Evolutionary conservation across 2,329 filamentous ascomycete species (phyloP), one percentile per base, ranked within the genome.

Genomic region (Drechslerella coelobrocha): DNA sequence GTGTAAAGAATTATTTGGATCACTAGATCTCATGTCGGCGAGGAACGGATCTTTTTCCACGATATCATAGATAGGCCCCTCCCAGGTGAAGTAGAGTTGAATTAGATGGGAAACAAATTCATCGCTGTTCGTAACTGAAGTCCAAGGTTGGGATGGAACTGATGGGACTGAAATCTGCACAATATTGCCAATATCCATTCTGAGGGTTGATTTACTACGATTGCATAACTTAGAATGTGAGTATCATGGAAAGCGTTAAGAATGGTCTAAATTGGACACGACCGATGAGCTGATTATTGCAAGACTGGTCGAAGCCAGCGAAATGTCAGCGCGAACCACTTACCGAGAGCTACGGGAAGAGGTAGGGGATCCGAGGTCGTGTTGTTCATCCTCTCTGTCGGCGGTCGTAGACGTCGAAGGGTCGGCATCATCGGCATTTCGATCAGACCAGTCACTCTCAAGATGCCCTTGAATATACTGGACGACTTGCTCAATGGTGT

Each of bases 61-160:
- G 14, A 69, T 29, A 19, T 69, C 65, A 31, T 69, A 69, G 10
- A 69, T 26, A 10, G 65, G 65, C 1, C 51, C 57, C 26, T 69
- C 65, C 65, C 65, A 69, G 19, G 65, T 69, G 27, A 69, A 69
- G 19, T 57, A 69, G 9, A 69, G 52, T 41, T 69, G 65, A 9
- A 69, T 57, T 17, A 69, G 37, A 17, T 69, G 65, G 12, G 65
- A 69, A 48, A 69, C 65, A n/a, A 69, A 59, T 53, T 69, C 65
- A 29, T 69, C 57, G 27, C 43, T 59, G 23, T 21, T 29, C 12
- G 65, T 62, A 24, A 69, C 57, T 7, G 57, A 29, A 17, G 65
- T 69, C 65, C 65, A 69, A n/a, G 65, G 65, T 19, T 69, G 65
- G 21, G 65, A 69, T 2, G 65, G 65, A 21, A 69, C 65, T 9